phyloP scores from a whole-genome alignment of 495 filamentous ascomycete genomes.

The Aspergillus funiculosus region DNA sequence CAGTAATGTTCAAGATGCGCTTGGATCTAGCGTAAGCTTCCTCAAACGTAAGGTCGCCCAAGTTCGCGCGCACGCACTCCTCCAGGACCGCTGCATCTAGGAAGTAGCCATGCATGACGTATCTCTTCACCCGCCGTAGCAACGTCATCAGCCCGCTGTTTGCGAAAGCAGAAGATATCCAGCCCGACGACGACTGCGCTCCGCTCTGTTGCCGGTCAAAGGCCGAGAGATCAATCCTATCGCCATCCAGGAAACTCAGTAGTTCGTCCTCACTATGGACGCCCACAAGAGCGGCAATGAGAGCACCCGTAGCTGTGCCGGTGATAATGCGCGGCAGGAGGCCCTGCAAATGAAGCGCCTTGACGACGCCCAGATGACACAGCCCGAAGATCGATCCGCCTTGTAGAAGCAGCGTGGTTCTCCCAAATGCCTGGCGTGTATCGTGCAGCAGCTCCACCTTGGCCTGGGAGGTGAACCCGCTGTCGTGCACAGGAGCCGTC shows the following conservation, averaged over 20 bases:
- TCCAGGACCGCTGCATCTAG: conserved; percentile 78
- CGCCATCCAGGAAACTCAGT: conserved; percentile 65
- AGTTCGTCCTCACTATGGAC: conserved; percentile 87
- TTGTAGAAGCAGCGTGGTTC: conserved; percentile 80
- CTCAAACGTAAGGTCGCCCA: conserved; percentile 89
- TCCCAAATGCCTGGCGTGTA: conserved; percentile 83
- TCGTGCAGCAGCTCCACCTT: conserved; percentile 88
- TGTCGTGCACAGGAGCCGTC: conserved; percentile 49
- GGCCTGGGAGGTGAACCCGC: conserved; percentile 67
- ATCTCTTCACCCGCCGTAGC: conserved; percentile 56
- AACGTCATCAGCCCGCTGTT: conserved; percentile 52
- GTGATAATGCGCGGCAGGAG: conserved; percentile 85
- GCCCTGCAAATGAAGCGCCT: conserved; percentile 77
- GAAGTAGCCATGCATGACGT: conserved; percentile 70
- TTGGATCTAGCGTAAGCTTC: conserved; percentile 86
- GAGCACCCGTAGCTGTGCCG: conserved; percentile 82
- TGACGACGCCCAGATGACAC: conserved; percentile 87
- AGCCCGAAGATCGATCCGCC: conserved; percentile 89
- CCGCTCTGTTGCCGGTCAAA: conserved; percentile 47
- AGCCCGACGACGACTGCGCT: conserved; percentile 9
- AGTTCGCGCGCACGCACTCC: conserved; percentile 76
- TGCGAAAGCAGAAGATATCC: conserved; percentile 12
- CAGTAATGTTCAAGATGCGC: conserved; percentile 85
- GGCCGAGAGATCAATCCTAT: conserved; percentile 75
- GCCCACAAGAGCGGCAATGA: conserved; percentile 85